These are phyloP conservation scores for Mycena haematopus DNA, from an alignment of 768 basidiomycete species.

Conservation along the genomic window DNA sequence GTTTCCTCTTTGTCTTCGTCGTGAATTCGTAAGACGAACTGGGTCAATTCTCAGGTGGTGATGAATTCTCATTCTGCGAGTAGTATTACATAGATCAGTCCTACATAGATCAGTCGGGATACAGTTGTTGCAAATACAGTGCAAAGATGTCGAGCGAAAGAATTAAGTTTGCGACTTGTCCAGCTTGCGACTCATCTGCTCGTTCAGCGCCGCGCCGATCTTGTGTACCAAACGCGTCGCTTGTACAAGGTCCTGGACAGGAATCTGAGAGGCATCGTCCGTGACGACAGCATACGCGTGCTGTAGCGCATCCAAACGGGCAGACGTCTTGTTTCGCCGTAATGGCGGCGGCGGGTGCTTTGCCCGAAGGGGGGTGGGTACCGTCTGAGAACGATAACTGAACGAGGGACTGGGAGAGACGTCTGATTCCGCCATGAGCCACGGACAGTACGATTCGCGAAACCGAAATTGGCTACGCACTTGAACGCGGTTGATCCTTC, in stretches of 20 bases:
- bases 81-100: neutral
- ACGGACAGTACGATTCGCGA: too few relatives aligned
- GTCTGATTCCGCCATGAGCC: slow-evolving; percentile 1
- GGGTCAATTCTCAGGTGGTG: too few relatives aligned
- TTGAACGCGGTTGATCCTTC: neutral
- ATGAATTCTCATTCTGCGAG: neutral
- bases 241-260: slow-evolving; percentile 54
- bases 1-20: too few relatives aligned
- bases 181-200: slow-evolving; percentile 49
- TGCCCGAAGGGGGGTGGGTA: slow-evolving; percentile 19
- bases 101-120: slow-evolving; percentile 5
- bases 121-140: slow-evolving; percentile 23
- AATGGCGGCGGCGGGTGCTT: slow-evolving; percentile 33
- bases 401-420: neutral
- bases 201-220: slow-evolving; percentile 53
- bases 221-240: slow-evolving; percentile 52
- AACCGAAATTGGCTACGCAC: neutral
- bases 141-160: neutral
- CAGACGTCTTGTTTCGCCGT: slow-evolving; percentile 46
- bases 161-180: neutral
- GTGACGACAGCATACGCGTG: slow-evolving; percentile 51
- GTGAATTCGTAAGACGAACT: too few relatives aligned
- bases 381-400: slow-evolving; percentile 17
- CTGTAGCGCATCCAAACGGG: slow-evolving; percentile 51
- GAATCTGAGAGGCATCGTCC: slow-evolving; percentile 51